These are phyloP conservation scores for Vanrija sp. DNA, from an alignment of 1,284 basidiomycete genomes.

Conservation along the genomic window DNA sequence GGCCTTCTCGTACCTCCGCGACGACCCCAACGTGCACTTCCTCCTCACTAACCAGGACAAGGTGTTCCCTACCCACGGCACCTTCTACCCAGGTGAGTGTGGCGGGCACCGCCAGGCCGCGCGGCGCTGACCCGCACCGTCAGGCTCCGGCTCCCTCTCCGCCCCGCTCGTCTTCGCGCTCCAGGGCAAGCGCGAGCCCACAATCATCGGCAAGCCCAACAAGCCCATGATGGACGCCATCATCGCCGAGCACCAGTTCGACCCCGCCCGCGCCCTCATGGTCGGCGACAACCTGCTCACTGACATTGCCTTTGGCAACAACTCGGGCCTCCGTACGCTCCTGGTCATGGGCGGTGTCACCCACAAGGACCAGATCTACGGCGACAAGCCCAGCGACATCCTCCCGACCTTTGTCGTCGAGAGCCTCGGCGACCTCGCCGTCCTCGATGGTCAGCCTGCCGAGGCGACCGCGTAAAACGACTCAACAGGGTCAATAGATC, in stretches of 20 bases:
- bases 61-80: slow-evolving; percentile 76
- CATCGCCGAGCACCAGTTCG: slow-evolving; percentile 86
- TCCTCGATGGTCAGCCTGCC: slow-evolving; percentile 21
- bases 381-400: slow-evolving; percentile 64
- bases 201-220: slow-evolving; percentile 86
- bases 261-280: slow-evolving; percentile 84
- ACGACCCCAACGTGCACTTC: slow-evolving; percentile 75
- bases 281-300: slow-evolving; percentile 92
- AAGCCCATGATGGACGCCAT: slow-evolving; percentile 93
- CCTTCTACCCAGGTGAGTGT: slow-evolving; percentile 67
- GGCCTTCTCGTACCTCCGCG: slow-evolving; percentile 83
- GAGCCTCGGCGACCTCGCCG: slow-evolving; percentile 68
- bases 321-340: slow-evolving; percentile 77
- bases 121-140: background rate
- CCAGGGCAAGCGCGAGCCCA: slow-evolving; percentile 60
- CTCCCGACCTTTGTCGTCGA: slow-evolving; percentile 76
- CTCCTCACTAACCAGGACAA: slow-evolving; percentile 91
- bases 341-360: slow-evolving; percentile 94
- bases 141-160: slow-evolving; percentile 69
- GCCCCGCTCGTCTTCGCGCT: slow-evolving; percentile 75
- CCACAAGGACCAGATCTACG: slow-evolving; percentile 63
- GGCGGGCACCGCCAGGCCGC: too few relatives aligned
- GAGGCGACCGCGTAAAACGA: too few relatives aligned
- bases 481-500: background rate
- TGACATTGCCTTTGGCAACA: slow-evolving; percentile 78